Evolutionary conservation across 1,284 basidiomycete species (phyloP).

Genomic region (Trichosporon sp.): DNA sequence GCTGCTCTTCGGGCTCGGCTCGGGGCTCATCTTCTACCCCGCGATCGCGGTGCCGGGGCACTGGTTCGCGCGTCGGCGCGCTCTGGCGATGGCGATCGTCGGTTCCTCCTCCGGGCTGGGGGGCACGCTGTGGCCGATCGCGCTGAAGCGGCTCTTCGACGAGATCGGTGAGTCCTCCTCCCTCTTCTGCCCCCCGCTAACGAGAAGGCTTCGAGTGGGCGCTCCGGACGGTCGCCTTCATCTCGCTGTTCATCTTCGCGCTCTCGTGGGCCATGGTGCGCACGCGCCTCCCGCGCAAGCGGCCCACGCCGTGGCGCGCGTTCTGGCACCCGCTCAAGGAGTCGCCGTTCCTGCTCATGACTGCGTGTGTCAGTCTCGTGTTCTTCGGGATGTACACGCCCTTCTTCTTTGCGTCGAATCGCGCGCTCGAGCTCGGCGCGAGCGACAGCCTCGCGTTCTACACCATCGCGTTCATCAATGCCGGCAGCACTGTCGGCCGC

Average conservation of each 20-base stretch:
- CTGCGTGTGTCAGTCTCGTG: not conserved
- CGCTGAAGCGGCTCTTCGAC: conserved; percentile 31
- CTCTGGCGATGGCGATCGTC: conserved; percentile 33
- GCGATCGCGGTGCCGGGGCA: conserved; percentile 54
- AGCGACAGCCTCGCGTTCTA: conserved; percentile 26
- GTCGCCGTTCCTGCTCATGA: not conserved
- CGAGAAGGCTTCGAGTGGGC: conserved; percentile 28
- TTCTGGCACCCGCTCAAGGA: conserved; percentile 18
- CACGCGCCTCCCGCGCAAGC: conserved; percentile 19
- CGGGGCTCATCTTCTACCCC: conserved; percentile 55
- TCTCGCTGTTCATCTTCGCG: conserved; percentile 25
- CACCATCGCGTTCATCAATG: conserved; percentile 33
- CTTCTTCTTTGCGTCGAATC: conserved; percentile 33
- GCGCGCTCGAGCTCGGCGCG: conserved; percentile 31
- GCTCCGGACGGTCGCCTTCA: conserved; percentile 28
- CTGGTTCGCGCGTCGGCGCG: conserved; percentile 49
- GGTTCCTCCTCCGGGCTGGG: conserved; percentile 30
- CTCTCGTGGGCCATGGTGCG: conserved; percentile 20
- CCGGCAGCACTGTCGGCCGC: conserved; percentile 28
- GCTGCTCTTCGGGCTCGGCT: conserved; percentile 26
- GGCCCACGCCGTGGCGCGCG: conserved; percentile 19
- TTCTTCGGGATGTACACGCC: conserved; percentile 23
- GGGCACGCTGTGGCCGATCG: conserved; percentile 45
- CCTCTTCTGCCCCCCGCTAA: too few relatives aligned
- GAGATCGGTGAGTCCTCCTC: too few relatives aligned